Evolutionary conservation across 306 rosid species (phyloP).

Genomic region (Quercus bicolor): DNA sequence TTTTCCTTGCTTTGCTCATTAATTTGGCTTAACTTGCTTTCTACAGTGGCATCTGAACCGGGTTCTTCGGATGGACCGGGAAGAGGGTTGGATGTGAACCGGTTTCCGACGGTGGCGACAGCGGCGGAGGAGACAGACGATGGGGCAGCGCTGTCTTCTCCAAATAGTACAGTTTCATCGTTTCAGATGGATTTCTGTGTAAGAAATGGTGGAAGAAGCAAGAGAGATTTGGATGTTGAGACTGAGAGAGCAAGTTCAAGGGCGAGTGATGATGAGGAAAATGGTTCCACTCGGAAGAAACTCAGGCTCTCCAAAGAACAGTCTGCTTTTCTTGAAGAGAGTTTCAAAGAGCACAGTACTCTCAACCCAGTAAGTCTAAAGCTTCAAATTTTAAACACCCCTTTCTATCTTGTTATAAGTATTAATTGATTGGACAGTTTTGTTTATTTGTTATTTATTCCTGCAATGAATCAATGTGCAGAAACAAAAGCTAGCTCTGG

Average conservation of each 20-base stretch:
- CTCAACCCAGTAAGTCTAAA: constrained; percentile 74
- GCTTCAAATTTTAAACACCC: not conserved
- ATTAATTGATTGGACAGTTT: no score
- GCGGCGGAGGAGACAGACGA: constrained; percentile 57
- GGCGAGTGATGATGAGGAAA: constrained; percentile 83
- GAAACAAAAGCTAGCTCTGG: constrained; percentile 87
- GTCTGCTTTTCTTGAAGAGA: constrained; percentile 87
- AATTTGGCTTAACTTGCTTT: not conserved
- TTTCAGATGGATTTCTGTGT: constrained; percentile 69
- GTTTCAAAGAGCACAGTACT: constrained; percentile 91
- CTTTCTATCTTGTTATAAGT: not conserved
- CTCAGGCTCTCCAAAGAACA: constrained; percentile 88
- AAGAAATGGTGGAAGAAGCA: constrained; percentile 30
- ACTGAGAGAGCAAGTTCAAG: constrained; percentile 58
- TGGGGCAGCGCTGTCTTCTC: constrained; percentile 60
- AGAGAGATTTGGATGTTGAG: constrained; percentile 56
- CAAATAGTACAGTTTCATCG: constrained; percentile 67
- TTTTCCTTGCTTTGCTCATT: not conserved
- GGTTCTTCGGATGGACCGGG: constrained; percentile 40
- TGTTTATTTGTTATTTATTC: not conserved
- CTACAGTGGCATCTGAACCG: constrained; percentile 49
- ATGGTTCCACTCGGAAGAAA: constrained; percentile 77
- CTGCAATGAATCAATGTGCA: constrained; percentile 16
- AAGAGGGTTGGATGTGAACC: constrained; percentile 61
- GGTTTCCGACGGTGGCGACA: constrained; percentile 21